phyloP scores from a whole-genome alignment of 2,329 filamentous ascomycete genomes.

The Claviceps humidiphila region DNA sequence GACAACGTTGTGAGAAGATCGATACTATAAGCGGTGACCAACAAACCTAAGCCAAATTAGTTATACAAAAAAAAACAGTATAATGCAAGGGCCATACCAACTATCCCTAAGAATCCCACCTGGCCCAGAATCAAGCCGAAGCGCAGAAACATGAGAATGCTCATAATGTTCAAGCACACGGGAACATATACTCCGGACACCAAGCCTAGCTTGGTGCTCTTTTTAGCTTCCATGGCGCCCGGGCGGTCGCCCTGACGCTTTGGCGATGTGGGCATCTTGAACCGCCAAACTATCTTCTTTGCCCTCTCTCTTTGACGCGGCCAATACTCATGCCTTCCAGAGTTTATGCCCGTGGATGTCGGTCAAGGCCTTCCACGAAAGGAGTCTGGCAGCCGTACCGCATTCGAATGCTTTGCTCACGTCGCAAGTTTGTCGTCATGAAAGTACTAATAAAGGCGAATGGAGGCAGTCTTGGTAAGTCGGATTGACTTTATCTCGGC shows the following conservation, averaged over 20 bases:
- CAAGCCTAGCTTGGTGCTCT: constrained; percentile 54
- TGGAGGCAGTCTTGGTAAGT: not conserved
- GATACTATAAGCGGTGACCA: constrained; percentile 64
- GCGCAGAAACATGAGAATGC: constrained; percentile 83
- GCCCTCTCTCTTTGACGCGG: too few species aligned
- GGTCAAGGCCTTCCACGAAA: not conserved
- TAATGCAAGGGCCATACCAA: constrained; percentile 38
- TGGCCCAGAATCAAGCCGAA: constrained; percentile 79
- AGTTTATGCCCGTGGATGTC: not conserved
- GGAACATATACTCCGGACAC: constrained; percentile 76
- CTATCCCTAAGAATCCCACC: constrained; percentile 63
- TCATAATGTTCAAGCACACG: constrained; percentile 77
- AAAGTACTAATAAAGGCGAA: not conserved
- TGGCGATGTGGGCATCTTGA: constrained; percentile 7
- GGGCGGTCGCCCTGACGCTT: constrained; percentile 6
- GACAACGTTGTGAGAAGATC: constrained; percentile 78
- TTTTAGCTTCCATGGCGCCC: constrained; percentile 22
- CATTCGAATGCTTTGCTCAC: not conserved
- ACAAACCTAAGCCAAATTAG: constrained; percentile 39
- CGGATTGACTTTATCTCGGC: not conserved
- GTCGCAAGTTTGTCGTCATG: not conserved
- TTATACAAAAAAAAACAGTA: not conserved
- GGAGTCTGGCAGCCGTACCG: not conserved
- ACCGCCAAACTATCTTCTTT: not conserved
- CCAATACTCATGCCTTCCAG: not conserved